Evolutionary conservation across 495 filamentous ascomycete genomes (phyloP).

Genomic region (Neurospora intermedia): DNA sequence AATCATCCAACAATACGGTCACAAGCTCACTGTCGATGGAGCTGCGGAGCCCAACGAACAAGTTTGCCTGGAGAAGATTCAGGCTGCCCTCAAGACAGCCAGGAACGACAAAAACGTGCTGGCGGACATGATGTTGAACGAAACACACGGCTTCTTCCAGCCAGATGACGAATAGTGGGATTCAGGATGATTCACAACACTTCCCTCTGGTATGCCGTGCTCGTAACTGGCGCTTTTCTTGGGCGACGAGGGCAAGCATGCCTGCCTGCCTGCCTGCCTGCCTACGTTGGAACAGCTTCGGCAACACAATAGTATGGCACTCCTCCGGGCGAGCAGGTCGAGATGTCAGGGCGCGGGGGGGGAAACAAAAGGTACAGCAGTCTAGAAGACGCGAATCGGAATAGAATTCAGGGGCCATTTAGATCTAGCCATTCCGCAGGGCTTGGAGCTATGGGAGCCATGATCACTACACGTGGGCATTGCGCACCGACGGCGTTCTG

Average conservation of each 20-base stretch:
- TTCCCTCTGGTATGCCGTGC: neutral
- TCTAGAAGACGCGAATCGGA: neutral
- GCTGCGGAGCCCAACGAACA: constrained; percentile 49
- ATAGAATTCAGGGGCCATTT: neutral
- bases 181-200: neutral
- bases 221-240: neutral
- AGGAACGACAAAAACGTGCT: constrained; percentile 71
- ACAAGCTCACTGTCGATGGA: constrained; percentile 68
- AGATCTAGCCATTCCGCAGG: neutral
- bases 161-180: neutral
- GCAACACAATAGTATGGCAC: neutral
- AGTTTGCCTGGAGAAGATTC: constrained; percentile 56
- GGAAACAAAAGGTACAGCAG: neutral
- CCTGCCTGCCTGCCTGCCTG: neutral
- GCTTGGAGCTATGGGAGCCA: neutral
- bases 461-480: neutral
- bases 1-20: constrained; percentile 90
- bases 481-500: neutral
- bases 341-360: neutral
- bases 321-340: neutral
- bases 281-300: neutral
- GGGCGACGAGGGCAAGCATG: neutral
- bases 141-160: neutral
- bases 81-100: constrained; percentile 55
- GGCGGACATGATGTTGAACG: constrained; percentile 52